A percentile compares a stretch with the other conserved stretches of the same genome.
These are phyloP conservation scores for Candida khao-thaluensis DNA, from an alignment of 805 yeast genomes.

Conservation along the genomic window DNA sequence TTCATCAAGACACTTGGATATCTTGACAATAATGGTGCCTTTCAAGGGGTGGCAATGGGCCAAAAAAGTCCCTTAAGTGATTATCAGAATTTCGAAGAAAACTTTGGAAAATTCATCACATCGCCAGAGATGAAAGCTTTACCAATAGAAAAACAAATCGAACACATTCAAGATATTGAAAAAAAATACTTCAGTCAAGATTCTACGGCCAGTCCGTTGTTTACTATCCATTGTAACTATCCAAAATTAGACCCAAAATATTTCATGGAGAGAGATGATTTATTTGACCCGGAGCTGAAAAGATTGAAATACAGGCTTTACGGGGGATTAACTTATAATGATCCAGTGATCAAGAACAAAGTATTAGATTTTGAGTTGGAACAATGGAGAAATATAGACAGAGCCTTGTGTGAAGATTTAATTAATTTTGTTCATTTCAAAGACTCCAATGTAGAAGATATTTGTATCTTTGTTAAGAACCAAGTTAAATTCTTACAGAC, in stretches of 20 bases:
- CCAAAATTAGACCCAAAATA: slow-evolving; percentile 36
- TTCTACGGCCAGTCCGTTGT: slow-evolving; percentile 20
- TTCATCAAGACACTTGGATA: slow-evolving; percentile 34
- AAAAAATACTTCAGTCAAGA: slow-evolving; percentile 20
- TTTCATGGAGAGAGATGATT: slow-evolving; percentile 22
- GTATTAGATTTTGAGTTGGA: slow-evolving; percentile 30
- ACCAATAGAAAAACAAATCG: slow-evolving; percentile 26
- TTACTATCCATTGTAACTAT: slow-evolving; percentile 35
- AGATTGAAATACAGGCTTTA: slow-evolving; percentile 29
- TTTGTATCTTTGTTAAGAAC: slow-evolving; percentile 28
- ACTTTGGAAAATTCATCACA: slow-evolving; percentile 7
- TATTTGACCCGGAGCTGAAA: slow-evolving; percentile 25
- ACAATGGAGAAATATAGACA: slow-evolving; percentile 30
- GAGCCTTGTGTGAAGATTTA: slow-evolving; percentile 25
- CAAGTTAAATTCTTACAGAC: slow-evolving; percentile 26
- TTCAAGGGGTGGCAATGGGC: slow-evolving; percentile 38
- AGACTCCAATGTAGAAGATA: slow-evolving; percentile 18
- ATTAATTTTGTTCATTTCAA: slow-evolving; percentile 26
- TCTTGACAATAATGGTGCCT: slow-evolving; percentile 21
- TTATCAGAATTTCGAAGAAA: slow-evolving; percentile 16
- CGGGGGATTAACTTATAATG: slow-evolving; percentile 22
- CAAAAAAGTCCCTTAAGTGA: slow-evolving; percentile 30
- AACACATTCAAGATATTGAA: slow-evolving; percentile 18
- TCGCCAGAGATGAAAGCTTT: slow-evolving; percentile 11
- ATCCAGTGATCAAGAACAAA: slow-evolving; percentile 12